Conservation (phyloP, 2,329 filamentous ascomycete genomes). For the Diaporthe amygdali region DNA sequence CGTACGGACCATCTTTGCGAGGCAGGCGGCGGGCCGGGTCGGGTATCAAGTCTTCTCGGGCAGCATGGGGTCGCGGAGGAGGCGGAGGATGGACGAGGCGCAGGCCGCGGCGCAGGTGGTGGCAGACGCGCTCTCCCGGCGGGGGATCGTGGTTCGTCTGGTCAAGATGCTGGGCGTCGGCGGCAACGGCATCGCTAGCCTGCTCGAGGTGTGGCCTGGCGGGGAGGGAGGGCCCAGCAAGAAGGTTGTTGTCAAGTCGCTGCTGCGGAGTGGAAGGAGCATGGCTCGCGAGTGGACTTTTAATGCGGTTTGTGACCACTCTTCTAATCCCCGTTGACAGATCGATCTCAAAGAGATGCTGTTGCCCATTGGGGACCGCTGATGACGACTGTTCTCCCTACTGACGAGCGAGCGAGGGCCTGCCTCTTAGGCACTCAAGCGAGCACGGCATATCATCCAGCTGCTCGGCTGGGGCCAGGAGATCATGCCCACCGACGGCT, state of each 20-base stretch:
- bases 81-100: neutral
- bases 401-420: neutral
- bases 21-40: neutral
- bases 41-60: neutral
- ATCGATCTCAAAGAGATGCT: too few relatives aligned
- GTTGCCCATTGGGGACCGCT: neutral
- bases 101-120: neutral
- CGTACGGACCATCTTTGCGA: rapidly evolving
- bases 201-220: neutral
- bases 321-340: too few relatives aligned
- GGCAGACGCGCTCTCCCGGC: neutral
- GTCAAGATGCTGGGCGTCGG: neutral
- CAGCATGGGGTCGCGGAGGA: neutral
- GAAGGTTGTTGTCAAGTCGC: constrained; percentile 6
- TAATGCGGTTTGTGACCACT: neutral
- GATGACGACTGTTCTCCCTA: neutral
- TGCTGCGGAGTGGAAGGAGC: neutral
- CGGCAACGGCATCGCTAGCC: neutral
- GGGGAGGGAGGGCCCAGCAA: neutral
- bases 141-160: neutral
- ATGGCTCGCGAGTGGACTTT: neutral
- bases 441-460: neutral
- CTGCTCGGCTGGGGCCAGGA: neutral
- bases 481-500: neutral
- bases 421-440: neutral